Conservation (phyloP, 176 grass and related monocot genomes). For the Cymbopogon citratus region DNA sequence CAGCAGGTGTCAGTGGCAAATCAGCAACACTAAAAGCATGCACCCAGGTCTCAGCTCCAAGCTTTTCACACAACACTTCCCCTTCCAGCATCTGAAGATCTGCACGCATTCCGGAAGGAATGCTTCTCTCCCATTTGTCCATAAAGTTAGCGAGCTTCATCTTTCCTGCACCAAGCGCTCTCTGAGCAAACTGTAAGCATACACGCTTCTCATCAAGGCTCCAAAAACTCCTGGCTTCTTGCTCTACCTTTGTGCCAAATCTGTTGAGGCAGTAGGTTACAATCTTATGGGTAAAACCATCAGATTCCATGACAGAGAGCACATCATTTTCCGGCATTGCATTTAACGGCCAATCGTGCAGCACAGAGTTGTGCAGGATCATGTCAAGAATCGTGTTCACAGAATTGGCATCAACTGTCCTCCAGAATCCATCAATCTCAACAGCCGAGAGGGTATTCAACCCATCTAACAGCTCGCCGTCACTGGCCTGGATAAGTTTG, state of each 20-base stretch:
- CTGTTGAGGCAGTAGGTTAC: conserved; percentile 57
- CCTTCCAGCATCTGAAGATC: conserved; percentile 90
- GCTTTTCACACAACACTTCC: conserved; percentile 72
- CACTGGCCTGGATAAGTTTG: conserved; percentile 77
- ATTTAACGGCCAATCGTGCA: conserved; percentile 83
- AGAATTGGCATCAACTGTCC: conserved; percentile 50
- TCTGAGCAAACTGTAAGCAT: conserved; percentile 65
- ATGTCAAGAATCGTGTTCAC: conserved; percentile 65
- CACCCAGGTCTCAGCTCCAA: conserved; percentile 81
- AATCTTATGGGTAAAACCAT: conserved; percentile 58
- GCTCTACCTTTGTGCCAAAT: conserved; percentile 58
- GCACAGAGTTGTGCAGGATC: conserved; percentile 72
- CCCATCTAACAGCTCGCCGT: conserved; percentile 63
- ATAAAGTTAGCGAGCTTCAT: conserved; percentile 78
- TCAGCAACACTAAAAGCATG: conserved; percentile 59
- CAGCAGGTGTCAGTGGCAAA: conserved; percentile 64
- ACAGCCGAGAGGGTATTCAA: conserved; percentile 58
- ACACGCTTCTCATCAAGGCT: conserved; percentile 58
- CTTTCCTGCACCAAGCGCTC: conserved; percentile 44
- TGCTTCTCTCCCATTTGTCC: conserved; percentile 65
- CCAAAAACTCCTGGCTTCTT: conserved; percentile 39
- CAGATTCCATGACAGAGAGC: conserved; percentile 59
- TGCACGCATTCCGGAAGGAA: conserved; percentile 55
- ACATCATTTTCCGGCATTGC: conserved; percentile 57
- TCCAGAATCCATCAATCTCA: conserved; percentile 85